A percentile compares a stretch with the other conserved stretches of the same genome.
phyloP scores from a whole-genome alignment of 2,329 filamentous ascomycete genomes.

The Chaetomiaceae sp. region DNA sequence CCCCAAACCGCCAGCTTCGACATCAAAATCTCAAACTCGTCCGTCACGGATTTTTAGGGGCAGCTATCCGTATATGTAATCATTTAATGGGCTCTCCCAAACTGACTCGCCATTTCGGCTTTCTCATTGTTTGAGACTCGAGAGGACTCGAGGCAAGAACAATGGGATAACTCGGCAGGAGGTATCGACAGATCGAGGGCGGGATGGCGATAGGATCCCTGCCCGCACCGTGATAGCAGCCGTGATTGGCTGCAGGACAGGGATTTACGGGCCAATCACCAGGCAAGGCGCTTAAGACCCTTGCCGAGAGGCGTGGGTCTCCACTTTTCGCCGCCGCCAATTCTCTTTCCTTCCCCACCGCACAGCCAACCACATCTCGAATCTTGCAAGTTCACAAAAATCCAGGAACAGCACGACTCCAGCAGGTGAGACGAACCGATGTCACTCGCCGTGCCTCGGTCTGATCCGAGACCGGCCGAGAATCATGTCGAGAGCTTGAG shows the following conservation, averaged over 20 bases:
- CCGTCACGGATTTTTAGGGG: background rate
- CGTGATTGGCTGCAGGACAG: slow-evolving; percentile 25
- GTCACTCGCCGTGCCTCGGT: background rate
- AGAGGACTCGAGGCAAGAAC: slow-evolving; percentile 15
- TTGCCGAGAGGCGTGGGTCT: slow-evolving; percentile 10
- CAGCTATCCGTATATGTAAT: background rate
- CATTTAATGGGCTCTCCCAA: no score
- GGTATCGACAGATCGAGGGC: slow-evolving; percentile 22
- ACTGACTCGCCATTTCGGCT: slow-evolving; percentile 7
- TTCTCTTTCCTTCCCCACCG: slow-evolving; percentile 15
- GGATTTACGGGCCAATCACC: slow-evolving; percentile 24
- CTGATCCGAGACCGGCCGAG: background rate
- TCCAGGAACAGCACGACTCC: slow-evolving; percentile 1
- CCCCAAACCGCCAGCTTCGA: background rate
- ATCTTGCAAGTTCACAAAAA: slow-evolving; percentile 4
- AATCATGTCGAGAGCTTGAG: background rate
- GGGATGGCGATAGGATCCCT: slow-evolving; percentile 23
- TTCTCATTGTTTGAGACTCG: slow-evolving; percentile 17
- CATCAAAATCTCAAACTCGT: background rate
- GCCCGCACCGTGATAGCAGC: slow-evolving; percentile 24
- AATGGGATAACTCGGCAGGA: slow-evolving; percentile 22
- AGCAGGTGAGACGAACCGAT: background rate
- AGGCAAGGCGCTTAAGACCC: slow-evolving; percentile 26
- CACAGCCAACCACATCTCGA: slow-evolving; percentile 20
- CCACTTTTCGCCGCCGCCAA: slow-evolving; percentile 19